Evolutionary conservation across 2,329 filamentous ascomycete species (phyloP).

Genomic region (Boeremia exigua): DNA sequence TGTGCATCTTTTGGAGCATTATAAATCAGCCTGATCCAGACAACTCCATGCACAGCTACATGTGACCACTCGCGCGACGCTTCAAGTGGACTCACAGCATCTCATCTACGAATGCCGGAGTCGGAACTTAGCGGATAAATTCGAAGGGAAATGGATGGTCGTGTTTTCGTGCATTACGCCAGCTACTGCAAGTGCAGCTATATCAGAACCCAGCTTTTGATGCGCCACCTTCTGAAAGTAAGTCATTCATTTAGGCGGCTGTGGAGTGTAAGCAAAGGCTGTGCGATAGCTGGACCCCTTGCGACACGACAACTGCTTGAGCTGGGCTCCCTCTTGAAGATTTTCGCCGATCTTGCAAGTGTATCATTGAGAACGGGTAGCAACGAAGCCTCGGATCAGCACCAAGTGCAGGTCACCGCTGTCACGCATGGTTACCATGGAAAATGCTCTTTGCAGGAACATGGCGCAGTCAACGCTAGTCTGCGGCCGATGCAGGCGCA

Average conservation of each 20-base stretch:
- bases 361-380: neutral
- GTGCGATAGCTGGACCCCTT: no score
- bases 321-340: neutral
- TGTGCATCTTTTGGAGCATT: slow-evolving; percentile 42
- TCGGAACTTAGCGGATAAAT: neutral
- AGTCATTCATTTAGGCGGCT: no score
- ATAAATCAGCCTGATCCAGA: slow-evolving; percentile 28
- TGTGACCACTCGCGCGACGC: neutral
- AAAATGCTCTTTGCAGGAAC: neutral
- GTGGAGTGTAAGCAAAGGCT: no score
- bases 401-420: neutral
- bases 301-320: no score
- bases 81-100: neutral
- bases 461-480: slow-evolving; percentile 5
- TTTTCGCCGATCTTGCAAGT: neutral
- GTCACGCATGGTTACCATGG: neutral
- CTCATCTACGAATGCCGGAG: neutral
- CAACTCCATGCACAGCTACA: neutral
- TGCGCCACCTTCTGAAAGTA: no score
- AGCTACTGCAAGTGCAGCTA: no score
- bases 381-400: neutral
- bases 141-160: no score
- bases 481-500: neutral
- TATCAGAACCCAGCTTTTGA: no score
- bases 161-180: no score